phyloP scores from a whole-genome alignment of 1,139 yeast species.

The Diutina neorugosa region DNA sequence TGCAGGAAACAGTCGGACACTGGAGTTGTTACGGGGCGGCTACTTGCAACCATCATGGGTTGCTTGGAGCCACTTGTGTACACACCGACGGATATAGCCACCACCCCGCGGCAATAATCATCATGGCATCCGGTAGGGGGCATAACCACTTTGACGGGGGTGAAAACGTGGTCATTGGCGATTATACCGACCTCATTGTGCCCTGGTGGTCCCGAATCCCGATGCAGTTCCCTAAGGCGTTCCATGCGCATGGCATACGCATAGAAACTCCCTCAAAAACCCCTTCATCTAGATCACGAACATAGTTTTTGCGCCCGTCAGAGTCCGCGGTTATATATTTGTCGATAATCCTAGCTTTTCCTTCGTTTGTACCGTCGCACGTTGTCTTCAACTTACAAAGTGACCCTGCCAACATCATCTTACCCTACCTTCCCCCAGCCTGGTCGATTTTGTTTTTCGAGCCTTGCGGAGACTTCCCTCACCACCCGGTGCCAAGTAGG shows the following conservation, averaged over 20 bases:
- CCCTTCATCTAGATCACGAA: neutral
- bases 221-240: neutral
- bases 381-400: neutral
- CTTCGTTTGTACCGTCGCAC: neutral
- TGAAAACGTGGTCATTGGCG: neutral
- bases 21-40: neutral
- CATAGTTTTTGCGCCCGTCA: neutral
- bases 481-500: neutral
- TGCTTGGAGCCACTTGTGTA: neutral
- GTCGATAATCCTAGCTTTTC: neutral
- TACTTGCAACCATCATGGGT: neutral
- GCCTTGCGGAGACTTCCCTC: neutral
- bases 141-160: neutral
- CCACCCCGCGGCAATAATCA: neutral
- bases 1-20: neutral
- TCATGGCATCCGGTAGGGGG: no score
- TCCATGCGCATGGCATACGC: conserved; percentile 1
- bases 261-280: neutral
- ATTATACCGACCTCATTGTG: neutral
- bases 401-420: neutral
- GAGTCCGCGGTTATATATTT: neutral
- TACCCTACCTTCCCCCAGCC: neutral
- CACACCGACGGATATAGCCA: no score
- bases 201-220: neutral
- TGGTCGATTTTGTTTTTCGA: neutral